Evolutionary conservation across 257 asterid species (phyloP).

Genomic region (Avicennia marina): DNA sequence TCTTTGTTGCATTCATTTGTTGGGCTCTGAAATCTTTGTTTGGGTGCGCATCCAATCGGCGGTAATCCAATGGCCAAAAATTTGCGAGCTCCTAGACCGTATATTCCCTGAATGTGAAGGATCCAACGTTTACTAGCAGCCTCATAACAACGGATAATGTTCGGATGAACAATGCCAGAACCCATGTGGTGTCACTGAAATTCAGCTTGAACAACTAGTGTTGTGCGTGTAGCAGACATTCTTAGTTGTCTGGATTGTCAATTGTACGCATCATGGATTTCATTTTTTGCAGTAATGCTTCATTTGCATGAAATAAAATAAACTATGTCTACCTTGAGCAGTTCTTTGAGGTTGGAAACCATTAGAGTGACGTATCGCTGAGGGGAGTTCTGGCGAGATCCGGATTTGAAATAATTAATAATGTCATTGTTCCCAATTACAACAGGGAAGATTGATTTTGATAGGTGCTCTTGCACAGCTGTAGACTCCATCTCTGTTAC

Average conservation of each 20-base stretch:
- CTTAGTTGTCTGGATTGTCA: too few relatives aligned
- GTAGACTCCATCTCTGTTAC: slow-evolving; percentile 34
- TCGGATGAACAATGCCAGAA: background rate
- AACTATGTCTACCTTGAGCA: slow-evolving; percentile 52
- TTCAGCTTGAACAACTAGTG: too few relatives aligned
- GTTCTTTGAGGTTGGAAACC: slow-evolving; percentile 48
- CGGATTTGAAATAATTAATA: slow-evolving; percentile 36
- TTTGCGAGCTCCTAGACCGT: slow-evolving; percentile 8
- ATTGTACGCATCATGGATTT: slow-evolving; percentile 63
- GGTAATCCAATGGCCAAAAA: background rate
- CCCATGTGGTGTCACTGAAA: too few relatives aligned
- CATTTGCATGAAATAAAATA: slow-evolving; percentile 19
- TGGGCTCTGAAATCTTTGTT: background rate
- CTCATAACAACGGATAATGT: background rate
- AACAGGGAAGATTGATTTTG: slow-evolving; percentile 51
- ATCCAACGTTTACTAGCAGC: background rate
- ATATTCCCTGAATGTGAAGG: background rate
- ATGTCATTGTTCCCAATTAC: slow-evolving; percentile 85
- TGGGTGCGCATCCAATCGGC: slow-evolving; percentile 8
- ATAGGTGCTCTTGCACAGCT: slow-evolving; percentile 37
- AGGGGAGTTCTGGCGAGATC: slow-evolving; percentile 20
- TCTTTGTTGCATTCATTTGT: background rate
- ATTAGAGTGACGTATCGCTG: slow-evolving; percentile 53
- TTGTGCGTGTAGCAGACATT: too few relatives aligned
- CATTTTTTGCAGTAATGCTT: slow-evolving; percentile 58